Base-by-base conservation (phyloP, 1,284 basidiomycete genomes). In the Apiotrichum montevideense region DNA sequence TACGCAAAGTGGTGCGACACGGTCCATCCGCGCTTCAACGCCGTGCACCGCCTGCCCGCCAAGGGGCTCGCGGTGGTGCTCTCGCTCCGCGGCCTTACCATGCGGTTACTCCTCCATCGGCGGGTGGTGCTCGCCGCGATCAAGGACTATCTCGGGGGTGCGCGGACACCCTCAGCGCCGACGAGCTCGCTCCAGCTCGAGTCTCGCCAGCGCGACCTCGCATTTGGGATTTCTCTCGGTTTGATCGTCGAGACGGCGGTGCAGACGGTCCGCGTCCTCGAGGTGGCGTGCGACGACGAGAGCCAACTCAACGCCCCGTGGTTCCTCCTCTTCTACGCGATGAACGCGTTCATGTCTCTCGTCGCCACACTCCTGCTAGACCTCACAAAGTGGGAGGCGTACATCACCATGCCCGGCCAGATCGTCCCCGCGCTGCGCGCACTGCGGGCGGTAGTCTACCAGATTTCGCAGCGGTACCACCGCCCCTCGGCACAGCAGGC, bases 281-380 rank as follows among this genome's bases (percentile, higher is more conserved):
- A 62, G 8, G 21, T 34, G 0, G 40, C 15, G 0, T 21, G 21
- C 6, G 32, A 11, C 3, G 50, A 52, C 4, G 21, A 46, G 4
- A 39, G 45, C n/a, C 46, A 46, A 9, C 46, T 56, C 6, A 46
- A 39, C 0, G 63, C 63, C 13, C 57, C 57, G 2, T 64, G 63
- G 63, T 64, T 62, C 49, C 63, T 55, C 47, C 60, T 64, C 14
- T 62, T 59, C 51, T 64, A 62, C 51, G 54, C 56, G 14, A 57
- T 62, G 57, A 64, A 64, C 44, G 52, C 63, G 6, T 64, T 64
- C 55, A 64, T 57, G 60, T 59, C 60, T 3, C 55, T 64, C 34
- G 43, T 64, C 4, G 60, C 60, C 3, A 57, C 57, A 1, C 55
- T 64, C 46, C 44, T 59, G 15, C 57, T 64, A 11, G 60, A 64